Percentiles rank a stretch among this genome's conserved stretches.
phyloP scores from a whole-genome alignment of 116 monocot species.

The Zostera marina region DNA sequence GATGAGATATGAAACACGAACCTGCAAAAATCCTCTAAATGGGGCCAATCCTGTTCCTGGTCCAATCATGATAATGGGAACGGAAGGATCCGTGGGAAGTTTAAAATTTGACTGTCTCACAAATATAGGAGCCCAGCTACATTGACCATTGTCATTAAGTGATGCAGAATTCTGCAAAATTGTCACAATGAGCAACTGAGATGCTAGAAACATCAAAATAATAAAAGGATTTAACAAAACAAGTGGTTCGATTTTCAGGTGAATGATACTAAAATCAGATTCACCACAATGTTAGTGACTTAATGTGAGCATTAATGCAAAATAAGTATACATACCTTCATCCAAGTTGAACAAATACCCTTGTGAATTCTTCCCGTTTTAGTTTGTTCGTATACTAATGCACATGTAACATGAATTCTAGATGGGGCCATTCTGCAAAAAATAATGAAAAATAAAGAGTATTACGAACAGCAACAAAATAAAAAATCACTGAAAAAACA shows the following conservation, averaged over 20 bases:
- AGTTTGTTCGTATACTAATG: conserved; percentile 51
- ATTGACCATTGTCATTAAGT: conserved; percentile 23
- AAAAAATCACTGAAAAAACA: not conserved
- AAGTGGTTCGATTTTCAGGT: not conserved
- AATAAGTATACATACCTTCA: conserved; percentile 79
- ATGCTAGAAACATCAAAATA: not conserved
- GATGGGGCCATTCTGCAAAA: conserved; percentile 52
- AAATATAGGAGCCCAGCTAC: conserved; percentile 74
- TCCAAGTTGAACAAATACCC: conserved; percentile 95
- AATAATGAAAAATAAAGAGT: not conserved
- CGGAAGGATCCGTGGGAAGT: conserved; percentile 45
- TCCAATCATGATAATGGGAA: conserved; percentile 75
- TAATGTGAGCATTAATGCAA: too few relatives aligned
- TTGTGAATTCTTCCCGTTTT: conserved; percentile 94
- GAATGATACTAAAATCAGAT: not conserved
- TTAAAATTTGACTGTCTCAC: conserved; percentile 75
- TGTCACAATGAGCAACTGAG: not conserved
- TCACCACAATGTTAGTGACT: not conserved
- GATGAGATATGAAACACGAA: conserved; percentile 1
- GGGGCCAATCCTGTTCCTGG: conserved; percentile 83
- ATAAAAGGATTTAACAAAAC: not conserved
- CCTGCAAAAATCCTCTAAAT: conserved; percentile 85
- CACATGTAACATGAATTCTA: conserved; percentile 94
- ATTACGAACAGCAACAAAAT: conserved; percentile 2
- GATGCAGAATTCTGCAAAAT: conserved; percentile 39